Conservation (phyloP, 352 stramenopile genomes). For the Globisporangium nunn region DNA sequence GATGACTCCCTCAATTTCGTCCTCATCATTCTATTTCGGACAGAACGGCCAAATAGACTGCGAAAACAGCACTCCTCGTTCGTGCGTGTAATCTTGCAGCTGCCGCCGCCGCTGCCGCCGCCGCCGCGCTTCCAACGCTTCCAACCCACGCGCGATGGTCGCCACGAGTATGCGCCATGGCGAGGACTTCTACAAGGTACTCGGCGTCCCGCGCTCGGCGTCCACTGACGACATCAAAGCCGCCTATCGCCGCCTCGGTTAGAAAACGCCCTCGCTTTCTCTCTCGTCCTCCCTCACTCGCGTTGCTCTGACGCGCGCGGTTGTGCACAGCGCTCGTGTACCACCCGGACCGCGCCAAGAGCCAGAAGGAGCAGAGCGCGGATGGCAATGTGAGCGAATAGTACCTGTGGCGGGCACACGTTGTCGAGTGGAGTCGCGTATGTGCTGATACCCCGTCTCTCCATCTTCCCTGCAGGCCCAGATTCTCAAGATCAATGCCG, state of each 20-base stretch:
- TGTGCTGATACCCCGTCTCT: not conserved
- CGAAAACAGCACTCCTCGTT: too few species aligned
- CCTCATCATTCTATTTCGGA: too few species aligned
- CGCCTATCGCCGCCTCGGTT: conserved; percentile 73
- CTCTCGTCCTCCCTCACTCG: too few species aligned
- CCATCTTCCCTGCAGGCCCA: conserved; percentile 13
- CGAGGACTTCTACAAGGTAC: conserved; percentile 50
- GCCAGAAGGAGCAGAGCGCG: conserved; percentile 14
- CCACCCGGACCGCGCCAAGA: conserved; percentile 59
- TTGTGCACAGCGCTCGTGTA: conserved; percentile 45
- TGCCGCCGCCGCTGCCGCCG: too few species aligned
- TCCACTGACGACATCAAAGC: conserved; percentile 67
- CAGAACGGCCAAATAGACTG: too few species aligned
- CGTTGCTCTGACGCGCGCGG: not conserved
- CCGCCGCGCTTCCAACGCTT: too few species aligned
- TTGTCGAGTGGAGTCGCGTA: not conserved
- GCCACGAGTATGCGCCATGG: conserved; percentile 4
- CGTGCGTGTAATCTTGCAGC: too few species aligned
- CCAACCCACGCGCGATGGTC: conserved; percentile 5
- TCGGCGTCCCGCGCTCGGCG: conserved; percentile 55
- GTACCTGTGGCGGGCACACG: too few species aligned
- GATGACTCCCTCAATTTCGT: too few species aligned
- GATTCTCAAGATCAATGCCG: conserved; percentile 66
- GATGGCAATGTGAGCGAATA: conserved; percentile 21
- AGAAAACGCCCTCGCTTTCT: not conserved